phyloP scores from a whole-genome alignment of 179 eudicot species.

The Sideroxylon spinosum region DNA sequence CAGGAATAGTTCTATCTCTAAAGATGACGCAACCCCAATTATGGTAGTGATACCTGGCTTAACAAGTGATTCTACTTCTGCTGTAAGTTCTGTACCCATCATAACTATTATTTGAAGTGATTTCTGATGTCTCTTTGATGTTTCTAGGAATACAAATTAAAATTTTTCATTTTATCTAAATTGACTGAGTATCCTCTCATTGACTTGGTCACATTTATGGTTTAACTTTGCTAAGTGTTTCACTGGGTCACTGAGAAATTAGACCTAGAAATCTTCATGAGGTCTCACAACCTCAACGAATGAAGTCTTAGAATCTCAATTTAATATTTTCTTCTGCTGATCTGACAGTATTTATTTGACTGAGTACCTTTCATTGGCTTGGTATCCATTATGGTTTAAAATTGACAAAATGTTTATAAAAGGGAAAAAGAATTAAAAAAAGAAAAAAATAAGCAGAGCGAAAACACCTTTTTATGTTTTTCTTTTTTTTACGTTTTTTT shows the following conservation, averaged over 20 bases:
- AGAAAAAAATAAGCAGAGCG: too few relatives aligned
- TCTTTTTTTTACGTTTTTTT: too few relatives aligned
- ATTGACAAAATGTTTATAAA: too few relatives aligned
- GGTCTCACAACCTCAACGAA: neutral
- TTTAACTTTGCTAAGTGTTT: neutral
- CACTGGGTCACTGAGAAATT: neutral
- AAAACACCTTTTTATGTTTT: too few relatives aligned
- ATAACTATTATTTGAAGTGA: neutral
- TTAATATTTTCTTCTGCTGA: too few relatives aligned
- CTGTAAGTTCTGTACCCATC: constrained; percentile 29
- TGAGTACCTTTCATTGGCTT: too few relatives aligned
- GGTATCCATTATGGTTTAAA: too few relatives aligned
- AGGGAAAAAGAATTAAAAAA: too few relatives aligned
- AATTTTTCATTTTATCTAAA: neutral
- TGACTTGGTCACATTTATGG: neutral
- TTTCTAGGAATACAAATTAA: neutral
- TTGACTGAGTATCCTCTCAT: neutral
- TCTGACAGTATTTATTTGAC: too few relatives aligned
- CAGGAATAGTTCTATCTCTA: constrained; percentile 16
- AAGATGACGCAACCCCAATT: constrained; percentile 41
- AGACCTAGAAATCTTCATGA: neutral
- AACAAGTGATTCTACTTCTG: constrained; percentile 49
- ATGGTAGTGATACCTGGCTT: constrained; percentile 47
- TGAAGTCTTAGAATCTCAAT: neutral
- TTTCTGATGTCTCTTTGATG: neutral